Evolutionary conservation across 2,329 filamentous ascomycete genomes (phyloP), one percentile per base, ranked within the genome.

Genomic region (Aspergillus phoenicis): DNA sequence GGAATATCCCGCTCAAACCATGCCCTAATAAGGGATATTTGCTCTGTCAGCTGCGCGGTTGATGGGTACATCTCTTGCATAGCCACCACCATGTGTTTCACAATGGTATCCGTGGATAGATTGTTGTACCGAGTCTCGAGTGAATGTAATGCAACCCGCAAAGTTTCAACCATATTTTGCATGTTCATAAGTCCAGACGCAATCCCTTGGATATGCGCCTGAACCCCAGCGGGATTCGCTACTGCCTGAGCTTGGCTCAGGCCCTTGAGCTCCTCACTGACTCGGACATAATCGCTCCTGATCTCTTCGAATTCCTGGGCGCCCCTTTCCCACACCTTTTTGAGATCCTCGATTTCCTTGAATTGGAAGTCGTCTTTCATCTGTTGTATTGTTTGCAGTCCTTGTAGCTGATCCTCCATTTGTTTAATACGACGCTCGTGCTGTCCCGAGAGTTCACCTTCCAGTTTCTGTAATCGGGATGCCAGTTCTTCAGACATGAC

Each of bases 51-150:
- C 8, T 66, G 64, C 36, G 62, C 64, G 43, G 71, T 58, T n/a
- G 68, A 69, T 1, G 76, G 76, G 39, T 76, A 77, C 67, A 75
- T 70, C 54, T 76, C 70, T 36, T 72, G 70, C 64, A 79, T 72
- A 2, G 69, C 68, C 20, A 57, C 63, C 22, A 75, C 54, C 66
- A 78, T 77, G 13, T 71, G 65, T n/a, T 68, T 70, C 2, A 74
- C 72, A 17, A 81, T 54, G 3, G 71, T 65, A 10, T 75, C 73
- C 0, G 77, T 78, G 17, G 70, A 70, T 7, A 87, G 70, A 63
- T 83, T 84, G 58, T 80, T 81, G 61, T 80, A 85, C 62, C 83
- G 83, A 0, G 62, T 58, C 66, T 84, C 79, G 7, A 87, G 64
- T 0, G 75, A 78, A 30, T 70, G 68, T 22, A 77, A 38, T n/a